Evolutionary conservation across 2,329 filamentous ascomycete genomes (phyloP), one percentile per base, ranked within the genome.

Genomic region (Colletotrichum simmondsii): DNA sequence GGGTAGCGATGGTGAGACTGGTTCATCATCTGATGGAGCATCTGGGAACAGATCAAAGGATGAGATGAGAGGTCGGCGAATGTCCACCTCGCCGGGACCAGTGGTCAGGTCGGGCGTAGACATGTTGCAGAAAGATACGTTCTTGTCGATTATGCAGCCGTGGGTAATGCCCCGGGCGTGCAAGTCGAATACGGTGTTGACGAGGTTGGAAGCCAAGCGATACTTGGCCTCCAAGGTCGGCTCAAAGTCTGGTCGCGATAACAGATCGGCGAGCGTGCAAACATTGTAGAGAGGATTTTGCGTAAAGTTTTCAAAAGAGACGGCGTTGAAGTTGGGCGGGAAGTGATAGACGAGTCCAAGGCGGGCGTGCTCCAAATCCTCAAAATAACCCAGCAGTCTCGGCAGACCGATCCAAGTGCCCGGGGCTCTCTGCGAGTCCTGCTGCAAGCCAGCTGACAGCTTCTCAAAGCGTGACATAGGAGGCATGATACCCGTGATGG

Each of bases 341-440:
- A 95, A 89, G 62, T 93, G 91, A 77, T 94, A 96, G 12, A 96
- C 88, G 12, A 96, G 85, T 5, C 93, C 94, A 66, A 95, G 89
- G 11, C 94, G 88, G 0, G 93, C 91, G 65, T 90, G 86, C 22
- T 90, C 88, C 65, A 92, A 87, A 77, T 95, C 93, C 79, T 95
- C 93, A 77, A 94, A 95, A 78, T 94, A 95, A 2, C 90, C 91
- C 14, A 92, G 81, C 57, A 93, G 83, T 26, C 88, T 86, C 19
- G 91, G 89, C 11, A 92, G 77, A 75, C 93, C 86, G 79, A 88
- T 91, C 86, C 88, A 93, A 2, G 91, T 87, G 28, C 83, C 86
- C 6, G 83, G 86, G 1, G 86, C 85, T 24, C 86, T 84, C 57
- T 87, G 87, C 0, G 88, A 84, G 66, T 88, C 87, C 26, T 86